Evolutionary conservation across 345 rosid genomes (phyloP), one percentile per base, ranked within the genome.

Genomic region (Orychophragmus violaceus): DNA sequence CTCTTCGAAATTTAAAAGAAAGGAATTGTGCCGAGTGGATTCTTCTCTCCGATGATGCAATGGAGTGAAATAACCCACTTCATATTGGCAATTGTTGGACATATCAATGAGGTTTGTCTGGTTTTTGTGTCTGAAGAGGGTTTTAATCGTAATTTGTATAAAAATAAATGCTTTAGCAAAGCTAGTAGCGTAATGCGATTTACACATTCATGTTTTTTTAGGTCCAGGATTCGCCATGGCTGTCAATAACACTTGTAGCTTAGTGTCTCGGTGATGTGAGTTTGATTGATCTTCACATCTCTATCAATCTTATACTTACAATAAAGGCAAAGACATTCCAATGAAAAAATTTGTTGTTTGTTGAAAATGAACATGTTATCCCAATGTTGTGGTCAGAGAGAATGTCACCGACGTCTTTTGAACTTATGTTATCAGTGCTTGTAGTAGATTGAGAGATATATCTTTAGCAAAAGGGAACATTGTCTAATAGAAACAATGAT

Each of bases 21-120:
- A 89, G 96, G 97, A 25, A 77, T 89, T 76, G 90, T 89, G n/a
- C 87, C 98, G 3, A 93, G 86, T 71, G 95, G 97, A 63, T 77
- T 75, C 61, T 39, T 86, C 79, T 84, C 89, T 39, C 95, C 97
- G 18, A 17, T 87, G 59, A 86, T 87, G 84, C 98, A 89, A 56
- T 89, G 95, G 94, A 74, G 77, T 62, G 96, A 96, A 78, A 83
- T 90, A 80, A 78, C 83, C 8, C 91, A 89, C 53, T 84, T 86
- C 74, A 59, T 89, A 6, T 50, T 86, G 39, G 83, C 82, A 30
- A 74, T 86, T 51, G 87, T 78, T 66, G 76, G 78, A 19, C 80
- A 55, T 51, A 69, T 86, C 25, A 61, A 25, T 5, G 88, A 92
- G 97, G 95, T 87, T 67, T 60, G 25, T 62, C 48, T 52, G 2